A percentile compares a stretch with the other conserved stretches of the same genome.
phyloP scores from a whole-genome alignment of 768 basidiomycete species.

The Mycena sanguinolenta region DNA sequence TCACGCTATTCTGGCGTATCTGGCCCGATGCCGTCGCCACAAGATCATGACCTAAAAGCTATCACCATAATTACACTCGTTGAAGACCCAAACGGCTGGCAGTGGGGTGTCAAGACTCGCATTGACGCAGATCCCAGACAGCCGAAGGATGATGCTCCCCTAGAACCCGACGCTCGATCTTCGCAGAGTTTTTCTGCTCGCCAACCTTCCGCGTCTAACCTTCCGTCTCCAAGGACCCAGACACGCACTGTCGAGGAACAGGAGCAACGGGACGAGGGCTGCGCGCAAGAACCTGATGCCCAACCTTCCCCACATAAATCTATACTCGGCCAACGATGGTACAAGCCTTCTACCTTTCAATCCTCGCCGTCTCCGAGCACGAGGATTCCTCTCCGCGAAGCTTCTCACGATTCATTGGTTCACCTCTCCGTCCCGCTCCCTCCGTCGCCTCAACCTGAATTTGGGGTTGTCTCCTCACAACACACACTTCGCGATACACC shows the following conservation, averaged over 20 bases:
- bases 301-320: background rate
- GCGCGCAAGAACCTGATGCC: background rate
- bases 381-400: no score
- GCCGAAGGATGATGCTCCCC: background rate
- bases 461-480: background rate
- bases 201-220: no score
- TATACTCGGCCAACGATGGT: background rate
- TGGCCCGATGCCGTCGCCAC: background rate
- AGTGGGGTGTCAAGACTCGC: background rate
- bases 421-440: conserved; percentile 6
- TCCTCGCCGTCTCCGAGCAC: no score
- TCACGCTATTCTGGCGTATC: background rate
- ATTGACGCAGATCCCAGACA: background rate
- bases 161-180: background rate
- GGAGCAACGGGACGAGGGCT: background rate
- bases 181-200: no score
- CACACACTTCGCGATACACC: background rate
- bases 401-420: background rate
- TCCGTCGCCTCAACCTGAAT: background rate
- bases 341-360: background rate
- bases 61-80: conserved; percentile 19
- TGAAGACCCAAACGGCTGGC: background rate
- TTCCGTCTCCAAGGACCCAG: background rate
- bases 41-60: background rate
- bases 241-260: background rate